phyloP scores from a whole-genome alignment of 257 asterid species.

The Rubia yunnanensis region DNA sequence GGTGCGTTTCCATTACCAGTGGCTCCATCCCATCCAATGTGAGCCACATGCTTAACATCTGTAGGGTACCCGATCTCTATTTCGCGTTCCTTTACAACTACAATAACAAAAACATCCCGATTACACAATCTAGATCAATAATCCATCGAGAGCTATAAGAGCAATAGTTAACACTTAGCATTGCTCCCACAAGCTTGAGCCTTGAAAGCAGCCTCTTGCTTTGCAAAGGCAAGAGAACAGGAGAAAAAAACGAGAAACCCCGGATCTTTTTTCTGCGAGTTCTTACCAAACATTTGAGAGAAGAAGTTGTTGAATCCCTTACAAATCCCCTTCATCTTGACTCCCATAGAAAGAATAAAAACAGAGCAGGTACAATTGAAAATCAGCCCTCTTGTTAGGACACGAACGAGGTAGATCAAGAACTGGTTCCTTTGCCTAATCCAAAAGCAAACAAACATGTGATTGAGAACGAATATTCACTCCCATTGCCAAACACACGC shows the following conservation, averaged over 20 bases:
- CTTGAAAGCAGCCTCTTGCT: not conserved
- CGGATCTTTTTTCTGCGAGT: not conserved
- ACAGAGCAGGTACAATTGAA: slow-evolving; percentile 16
- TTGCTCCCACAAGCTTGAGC: too few species aligned
- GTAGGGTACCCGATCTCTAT: slow-evolving; percentile 79
- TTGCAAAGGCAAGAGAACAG: not conserved
- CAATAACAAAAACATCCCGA: slow-evolving; percentile 13
- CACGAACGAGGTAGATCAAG: slow-evolving; percentile 21
- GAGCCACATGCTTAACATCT: slow-evolving; percentile 86
- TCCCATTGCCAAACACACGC: not conserved
- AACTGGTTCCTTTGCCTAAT: slow-evolving; percentile 28
- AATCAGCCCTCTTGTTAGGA: slow-evolving; percentile 17
- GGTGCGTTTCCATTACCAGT: slow-evolving; percentile 56
- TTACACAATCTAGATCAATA: not conserved
- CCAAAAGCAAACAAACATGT: slow-evolving; percentile 23
- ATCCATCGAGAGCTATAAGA: not conserved
- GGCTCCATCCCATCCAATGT: slow-evolving; percentile 84
- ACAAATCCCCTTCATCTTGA: slow-evolving; percentile 69
- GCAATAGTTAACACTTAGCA: not conserved
- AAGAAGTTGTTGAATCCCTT: slow-evolving; percentile 70
- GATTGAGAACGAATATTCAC: not conserved
- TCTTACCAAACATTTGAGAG: slow-evolving; percentile 35
- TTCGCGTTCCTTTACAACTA: slow-evolving; percentile 78
- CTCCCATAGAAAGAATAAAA: slow-evolving; percentile 28
- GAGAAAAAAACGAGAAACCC: not conserved